A percentile compares a stretch with the other conserved stretches of the same genome.
phyloP scores from a whole-genome alignment of 2,329 filamentous ascomycete species.

The Fusarium musae region DNA sequence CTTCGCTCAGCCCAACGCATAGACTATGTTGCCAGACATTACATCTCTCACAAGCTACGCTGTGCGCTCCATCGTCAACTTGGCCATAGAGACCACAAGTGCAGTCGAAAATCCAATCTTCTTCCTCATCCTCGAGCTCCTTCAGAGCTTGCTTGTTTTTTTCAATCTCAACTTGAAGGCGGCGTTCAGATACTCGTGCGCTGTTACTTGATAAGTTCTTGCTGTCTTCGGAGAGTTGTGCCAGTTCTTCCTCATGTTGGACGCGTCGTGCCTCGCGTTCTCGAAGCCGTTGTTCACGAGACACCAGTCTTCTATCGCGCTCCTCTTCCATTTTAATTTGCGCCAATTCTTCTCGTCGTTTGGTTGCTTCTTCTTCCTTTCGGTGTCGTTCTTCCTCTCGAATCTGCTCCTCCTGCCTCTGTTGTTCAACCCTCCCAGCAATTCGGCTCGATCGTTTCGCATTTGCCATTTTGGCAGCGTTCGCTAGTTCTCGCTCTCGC shows the following conservation, averaged over 20 bases:
- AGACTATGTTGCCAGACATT: constrained; percentile 98
- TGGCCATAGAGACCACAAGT: constrained; percentile 90
- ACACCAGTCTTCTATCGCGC: constrained; percentile 81
- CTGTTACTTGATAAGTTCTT: constrained; percentile 66
- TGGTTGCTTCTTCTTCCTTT: constrained; percentile 68
- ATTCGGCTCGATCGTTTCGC: constrained; percentile 94
- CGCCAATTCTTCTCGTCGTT: constrained; percentile 73
- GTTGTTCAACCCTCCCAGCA: constrained; percentile 82
- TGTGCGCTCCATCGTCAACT: constrained; percentile 94
- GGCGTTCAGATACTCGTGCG: constrained; percentile 78
- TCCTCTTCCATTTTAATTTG: constrained; percentile 72
- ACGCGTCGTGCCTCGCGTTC: constrained; percentile 86
- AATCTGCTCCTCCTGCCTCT: constrained; percentile 76
- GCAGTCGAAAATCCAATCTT: constrained; percentile 95
- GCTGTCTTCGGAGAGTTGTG: constrained; percentile 80
- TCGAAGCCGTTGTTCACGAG: constrained; percentile 84
- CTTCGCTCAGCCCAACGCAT: constrained; percentile 82
- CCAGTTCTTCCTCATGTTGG: constrained; percentile 86
- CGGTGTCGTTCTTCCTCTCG: constrained; percentile 71
- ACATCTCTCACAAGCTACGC: constrained; percentile 92
- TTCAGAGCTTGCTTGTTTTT: constrained; percentile 80
- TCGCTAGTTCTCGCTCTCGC: constrained; percentile 81
- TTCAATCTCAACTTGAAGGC: constrained; percentile 84
- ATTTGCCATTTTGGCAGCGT: constrained; percentile 86
- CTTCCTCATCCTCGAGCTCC: constrained; percentile 77